Evolutionary conservation across 2,329 filamentous ascomycete species (phyloP), one percentile per base, ranked within the genome.

Genomic region (Colletotrichum phormii): DNA sequence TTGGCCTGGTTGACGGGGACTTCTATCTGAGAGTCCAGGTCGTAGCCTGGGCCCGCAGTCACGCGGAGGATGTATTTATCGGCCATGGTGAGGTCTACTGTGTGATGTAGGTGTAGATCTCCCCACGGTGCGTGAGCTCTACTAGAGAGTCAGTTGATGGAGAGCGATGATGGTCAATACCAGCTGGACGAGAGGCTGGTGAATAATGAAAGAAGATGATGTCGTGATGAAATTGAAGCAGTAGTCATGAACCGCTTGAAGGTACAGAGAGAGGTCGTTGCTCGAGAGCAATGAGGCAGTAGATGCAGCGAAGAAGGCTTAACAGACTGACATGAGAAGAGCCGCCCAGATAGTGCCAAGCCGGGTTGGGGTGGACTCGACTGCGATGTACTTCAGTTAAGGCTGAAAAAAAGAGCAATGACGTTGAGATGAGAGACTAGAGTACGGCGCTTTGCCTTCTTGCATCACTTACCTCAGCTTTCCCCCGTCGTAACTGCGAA

Each of bases 51-150:
- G 2, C 96, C 96, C 1, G 94, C 94, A 0, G 95, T 97, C 67
- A 98, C 92, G 76, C 89, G 90, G 74, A 98, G 88, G 63, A 94
- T 88, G 82, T 97, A 98, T 76, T 94, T 92, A 72, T 93, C 89
- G 22, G 91, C 86, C 91, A 90, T 91, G 31, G 60, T 54, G 24
- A 57, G 54, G 42, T 49, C 42, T 49, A n/a, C 42, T 49, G 42
- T 49, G 42, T 61, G 24, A 31, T 49, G 11, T 49, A 31, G 13
- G 18, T 51, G 59, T 6, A n/a, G 26, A n/a, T 18, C 13, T 31
- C 37, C 51, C 51, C 7, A 49, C 3, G 37, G 37, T 49, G 11
- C 15, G 37, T 26, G 18, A 22, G n/a, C 59, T 51, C 15, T 51
- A 13, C 1, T 9, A 13, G 12, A 33, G 26, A 49, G 42, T 31